Percentiles rank a stretch among this genome's conserved stretches.
These are phyloP conservation scores for Penicillium crystallinum DNA, from an alignment of 495 filamentous ascomycete genomes.

Conservation along the genomic window DNA sequence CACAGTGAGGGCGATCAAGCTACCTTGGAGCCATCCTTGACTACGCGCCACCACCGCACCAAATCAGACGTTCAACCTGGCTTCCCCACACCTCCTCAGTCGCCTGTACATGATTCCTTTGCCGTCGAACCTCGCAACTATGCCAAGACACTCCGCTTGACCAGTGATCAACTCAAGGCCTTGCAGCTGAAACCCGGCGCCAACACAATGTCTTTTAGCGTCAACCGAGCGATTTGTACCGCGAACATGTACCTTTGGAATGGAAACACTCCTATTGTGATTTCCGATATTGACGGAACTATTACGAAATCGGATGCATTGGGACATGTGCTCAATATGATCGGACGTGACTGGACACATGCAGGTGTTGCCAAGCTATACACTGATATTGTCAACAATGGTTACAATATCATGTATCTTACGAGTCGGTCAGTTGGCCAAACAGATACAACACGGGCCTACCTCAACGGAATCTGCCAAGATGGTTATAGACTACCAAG, in stretches of 20 bases:
- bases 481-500: constrained; percentile 81
- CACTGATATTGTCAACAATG: constrained; percentile 90
- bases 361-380: constrained; percentile 94
- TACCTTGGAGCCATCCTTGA: constrained; percentile 30
- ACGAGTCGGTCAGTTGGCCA: constrained; percentile 92
- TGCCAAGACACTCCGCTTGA: constrained; percentile 94
- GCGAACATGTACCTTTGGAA: constrained; percentile 93
- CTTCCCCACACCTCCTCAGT: constrained; percentile 70
- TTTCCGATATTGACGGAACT: constrained; percentile 97
- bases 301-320: constrained; percentile 98
- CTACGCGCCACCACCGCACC: constrained; percentile 47
- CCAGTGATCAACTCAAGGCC: constrained; percentile 89
- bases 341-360: constrained; percentile 98
- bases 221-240: constrained; percentile 86
- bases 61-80: constrained; percentile 67
- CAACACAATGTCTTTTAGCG: constrained; percentile 92
- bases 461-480: constrained; percentile 84
- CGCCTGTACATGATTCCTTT: constrained; percentile 54
- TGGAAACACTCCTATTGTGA: constrained; percentile 84
- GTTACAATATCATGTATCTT: constrained; percentile 98
- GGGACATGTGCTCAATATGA: constrained; percentile 96
- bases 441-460: constrained; percentile 84
- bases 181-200: constrained; percentile 75
- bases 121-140: constrained; percentile 74
- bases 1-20: constrained; percentile 70